Evolutionary conservation across 2,329 filamentous ascomycete species (phyloP), one percentile per base, ranked within the genome.

Genomic region (Sclerotinia sclerotiorum): DNA sequence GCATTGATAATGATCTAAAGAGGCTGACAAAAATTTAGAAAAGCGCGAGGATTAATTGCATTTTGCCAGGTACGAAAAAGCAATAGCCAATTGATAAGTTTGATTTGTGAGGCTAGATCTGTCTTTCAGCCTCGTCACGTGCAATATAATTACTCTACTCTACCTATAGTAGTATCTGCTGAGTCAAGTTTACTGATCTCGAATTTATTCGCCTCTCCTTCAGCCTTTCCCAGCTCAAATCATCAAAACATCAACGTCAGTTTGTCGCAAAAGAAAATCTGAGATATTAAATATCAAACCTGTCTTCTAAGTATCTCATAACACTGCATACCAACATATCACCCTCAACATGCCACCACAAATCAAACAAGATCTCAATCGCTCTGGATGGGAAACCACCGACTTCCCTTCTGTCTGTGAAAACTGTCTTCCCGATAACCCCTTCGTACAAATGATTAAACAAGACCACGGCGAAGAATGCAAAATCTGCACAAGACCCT

Each of bases 371-470:
- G 94, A 97, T 78, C 85, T 97, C 58, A 97, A 98, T 81, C 88
- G 95, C 66, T 95, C 93, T 24, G 95, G 95, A 69, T 97, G 94
- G 93, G 95, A 99, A 81, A 91, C 93, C 44, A 95, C 92, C 61
- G 92, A 95, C 79, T 93, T 95, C 76, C 92, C 92, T 11, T 94
- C 91, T 3, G 90, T 95, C 46, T 95, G 88, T 73, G 95, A 99
- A 81, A 93, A 89, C 77, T 99, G 95, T 79, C 86, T 99, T 2
- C 94, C 94, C 21, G 94, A 97, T 71, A 98, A 98, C 76, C 94
- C 94, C 2, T 99, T 97, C 77, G 95, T 99, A 55, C 95, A 98
- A 81, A 98, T 99, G 94, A 85, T 99, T 70, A 99, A 99, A 81
- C 93, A 98, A 78, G 94, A 99, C 79, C 89, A 96, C 76, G 95